Conservation (phyloP, 495 filamentous ascomycete genomes). For the Xylaria palmicola region DNA sequence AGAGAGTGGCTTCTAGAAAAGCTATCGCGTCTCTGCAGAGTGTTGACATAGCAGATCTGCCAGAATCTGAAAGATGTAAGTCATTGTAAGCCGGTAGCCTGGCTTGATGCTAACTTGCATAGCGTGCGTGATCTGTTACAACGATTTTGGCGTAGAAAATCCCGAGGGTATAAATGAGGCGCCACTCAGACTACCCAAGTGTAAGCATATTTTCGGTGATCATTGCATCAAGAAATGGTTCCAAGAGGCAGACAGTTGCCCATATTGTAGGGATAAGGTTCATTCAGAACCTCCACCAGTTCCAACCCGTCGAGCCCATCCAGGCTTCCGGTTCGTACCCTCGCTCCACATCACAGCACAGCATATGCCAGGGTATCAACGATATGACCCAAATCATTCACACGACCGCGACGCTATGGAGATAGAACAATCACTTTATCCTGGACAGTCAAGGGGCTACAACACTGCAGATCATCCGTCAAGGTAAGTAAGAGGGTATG, state of each 20-base stretch:
- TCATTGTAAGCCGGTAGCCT: constrained; percentile 5
- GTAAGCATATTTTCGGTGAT: constrained; percentile 59
- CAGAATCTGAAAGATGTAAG: constrained; percentile 50
- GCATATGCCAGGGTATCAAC: constrained; percentile 16
- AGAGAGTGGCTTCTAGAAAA: constrained; percentile 46
- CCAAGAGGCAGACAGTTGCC: constrained; percentile 57
- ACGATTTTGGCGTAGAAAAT: constrained; percentile 50
- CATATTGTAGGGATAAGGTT: constrained; percentile 57
- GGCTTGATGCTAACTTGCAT: constrained; percentile 4
- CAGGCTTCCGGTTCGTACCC: constrained; percentile 24
- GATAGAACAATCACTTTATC: not conserved
- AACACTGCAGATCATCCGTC: constrained; percentile 3
- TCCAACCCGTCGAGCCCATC: constrained; percentile 14
- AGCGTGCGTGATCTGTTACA: constrained; percentile 60
- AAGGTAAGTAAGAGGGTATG: not conserved
- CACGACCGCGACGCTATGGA: constrained; percentile 10
- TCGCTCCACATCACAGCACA: constrained; percentile 18
- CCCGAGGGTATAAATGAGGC: constrained; percentile 52
- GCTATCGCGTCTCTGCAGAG: constrained; percentile 46
- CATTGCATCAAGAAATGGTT: constrained; percentile 63
- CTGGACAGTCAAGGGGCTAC: not conserved
- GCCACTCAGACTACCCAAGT: constrained; percentile 53
- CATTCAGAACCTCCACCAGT: constrained; percentile 43
- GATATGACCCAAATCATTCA: not conserved
- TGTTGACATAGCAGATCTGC: constrained; percentile 40